Conservation (phyloP, 2,329 filamentous ascomycete genomes). For the Alternaria ethzedia region DNA sequence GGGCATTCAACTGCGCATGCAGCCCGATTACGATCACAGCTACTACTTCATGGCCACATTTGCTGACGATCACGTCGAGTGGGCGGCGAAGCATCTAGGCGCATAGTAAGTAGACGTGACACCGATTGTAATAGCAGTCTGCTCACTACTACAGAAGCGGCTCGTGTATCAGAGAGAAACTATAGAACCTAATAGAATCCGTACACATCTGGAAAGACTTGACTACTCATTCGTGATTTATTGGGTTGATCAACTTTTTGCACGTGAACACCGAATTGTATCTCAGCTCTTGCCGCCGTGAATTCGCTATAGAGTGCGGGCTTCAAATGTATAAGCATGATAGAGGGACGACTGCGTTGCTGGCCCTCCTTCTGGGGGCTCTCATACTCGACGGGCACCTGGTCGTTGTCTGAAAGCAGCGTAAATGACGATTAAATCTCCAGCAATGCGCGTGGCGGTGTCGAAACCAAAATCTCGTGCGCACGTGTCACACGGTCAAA, state of each 20-base stretch:
- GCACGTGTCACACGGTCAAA: slow-evolving; percentile 31
- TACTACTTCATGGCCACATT: slow-evolving; percentile 97
- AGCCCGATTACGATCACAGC: slow-evolving; percentile 92
- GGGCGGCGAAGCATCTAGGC: slow-evolving; percentile 84
- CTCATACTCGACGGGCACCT: neutral
- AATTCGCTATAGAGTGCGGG: neutral
- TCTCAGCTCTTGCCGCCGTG: neutral
- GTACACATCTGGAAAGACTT: neutral
- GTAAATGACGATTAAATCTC: neutral
- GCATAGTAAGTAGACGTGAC: slow-evolving; percentile 54
- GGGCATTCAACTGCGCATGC: slow-evolving; percentile 80
- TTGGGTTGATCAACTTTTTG: neutral
- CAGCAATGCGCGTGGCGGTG: neutral
- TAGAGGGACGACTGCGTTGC: neutral
- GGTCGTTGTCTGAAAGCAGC: neutral
- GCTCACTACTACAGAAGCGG: slow-evolving; percentile 46
- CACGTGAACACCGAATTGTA: neutral
- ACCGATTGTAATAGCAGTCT: neutral
- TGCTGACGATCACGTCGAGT: slow-evolving; percentile 85
- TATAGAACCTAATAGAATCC: slow-evolving; percentile 21
- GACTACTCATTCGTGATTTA: neutral
- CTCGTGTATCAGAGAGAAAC: slow-evolving; percentile 29
- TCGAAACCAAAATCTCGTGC: slow-evolving; percentile 5
- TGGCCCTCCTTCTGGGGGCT: neutral
- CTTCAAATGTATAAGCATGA: neutral